Conservation (phyloP, 2,329 filamentous ascomycete species). For the Lecanosticta acicola region DNA sequence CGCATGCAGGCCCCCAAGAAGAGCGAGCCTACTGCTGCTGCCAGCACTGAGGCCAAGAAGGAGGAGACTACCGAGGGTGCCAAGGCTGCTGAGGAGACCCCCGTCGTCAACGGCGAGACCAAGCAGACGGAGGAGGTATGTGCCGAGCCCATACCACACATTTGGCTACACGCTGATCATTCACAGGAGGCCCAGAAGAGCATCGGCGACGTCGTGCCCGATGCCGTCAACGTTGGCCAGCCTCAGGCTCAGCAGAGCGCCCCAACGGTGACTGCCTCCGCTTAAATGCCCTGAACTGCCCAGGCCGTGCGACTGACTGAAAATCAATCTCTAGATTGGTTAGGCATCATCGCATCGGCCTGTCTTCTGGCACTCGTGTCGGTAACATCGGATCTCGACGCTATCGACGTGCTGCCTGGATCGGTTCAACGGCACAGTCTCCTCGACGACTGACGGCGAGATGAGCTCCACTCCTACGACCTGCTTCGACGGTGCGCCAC, state of each 20-base stretch:
- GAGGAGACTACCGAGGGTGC: conserved; percentile 20
- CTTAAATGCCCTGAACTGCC: conserved; percentile 20
- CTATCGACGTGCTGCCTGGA: not conserved
- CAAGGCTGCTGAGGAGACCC: conserved; percentile 21
- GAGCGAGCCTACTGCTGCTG: conserved; percentile 20
- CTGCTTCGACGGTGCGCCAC: conserved; percentile 2
- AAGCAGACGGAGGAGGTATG: conserved; percentile 16
- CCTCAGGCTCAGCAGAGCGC: conserved; percentile 26
- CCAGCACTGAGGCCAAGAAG: conserved; percentile 18
- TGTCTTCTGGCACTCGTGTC: not conserved
- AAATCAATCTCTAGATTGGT: not conserved
- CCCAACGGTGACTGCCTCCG: conserved; percentile 30
- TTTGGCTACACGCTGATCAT: not conserved
- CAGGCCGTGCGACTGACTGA: not conserved
- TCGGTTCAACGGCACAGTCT: not conserved
- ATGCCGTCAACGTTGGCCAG: conserved; percentile 27
- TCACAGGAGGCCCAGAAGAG: conserved; percentile 19
- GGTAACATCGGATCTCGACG: not conserved
- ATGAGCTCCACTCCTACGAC: not conserved
- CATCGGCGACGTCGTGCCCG: conserved; percentile 29
- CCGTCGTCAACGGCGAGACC: conserved; percentile 20
- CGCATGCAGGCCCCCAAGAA: conserved; percentile 30
- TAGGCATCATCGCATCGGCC: not conserved
- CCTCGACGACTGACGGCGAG: not conserved
- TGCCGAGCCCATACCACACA: not conserved